phyloP scores from a whole-genome alignment of 2,329 filamentous ascomycete genomes.

The Tympanopsis confertula region DNA sequence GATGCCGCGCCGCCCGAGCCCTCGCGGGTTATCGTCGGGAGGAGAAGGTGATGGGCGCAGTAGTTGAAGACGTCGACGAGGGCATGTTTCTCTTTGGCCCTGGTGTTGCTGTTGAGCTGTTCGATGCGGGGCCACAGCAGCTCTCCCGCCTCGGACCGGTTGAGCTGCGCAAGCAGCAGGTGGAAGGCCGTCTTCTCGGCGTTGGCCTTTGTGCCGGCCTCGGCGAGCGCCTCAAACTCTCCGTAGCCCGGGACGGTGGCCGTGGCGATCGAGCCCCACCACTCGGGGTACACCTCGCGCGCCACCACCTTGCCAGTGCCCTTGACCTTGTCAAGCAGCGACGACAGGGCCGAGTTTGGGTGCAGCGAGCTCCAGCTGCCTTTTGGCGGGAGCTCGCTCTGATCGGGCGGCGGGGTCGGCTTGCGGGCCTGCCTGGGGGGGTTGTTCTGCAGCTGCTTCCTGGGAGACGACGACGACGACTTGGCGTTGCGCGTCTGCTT shows the following conservation, averaged over 20 bases:
- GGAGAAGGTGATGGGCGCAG: neutral
- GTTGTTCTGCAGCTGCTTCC: too few relatives aligned
- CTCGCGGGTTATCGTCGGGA: neutral
- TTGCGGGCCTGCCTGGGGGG: too few relatives aligned
- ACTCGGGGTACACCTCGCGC: neutral
- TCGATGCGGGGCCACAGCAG: neutral
- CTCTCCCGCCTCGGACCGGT: neutral
- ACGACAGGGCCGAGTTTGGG: neutral
- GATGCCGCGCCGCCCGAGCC: neutral
- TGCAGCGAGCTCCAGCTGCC: neutral
- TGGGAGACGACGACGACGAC: too few relatives aligned
- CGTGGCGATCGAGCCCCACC: neutral
- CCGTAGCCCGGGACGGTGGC: neutral
- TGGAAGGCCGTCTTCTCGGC: neutral
- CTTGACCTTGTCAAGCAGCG: neutral
- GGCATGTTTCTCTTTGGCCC: neutral
- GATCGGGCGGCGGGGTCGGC: neutral
- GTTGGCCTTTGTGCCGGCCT: neutral
- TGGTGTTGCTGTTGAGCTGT: neutral
- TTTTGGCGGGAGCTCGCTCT: neutral
- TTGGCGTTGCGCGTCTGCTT: too few relatives aligned
- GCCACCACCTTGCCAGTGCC: neutral
- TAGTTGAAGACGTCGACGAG: neutral
- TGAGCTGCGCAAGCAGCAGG: neutral
- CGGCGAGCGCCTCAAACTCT: neutral